Conservation (phyloP, 2,329 filamentous ascomycete species). For the Paraphoma sp. region DNA sequence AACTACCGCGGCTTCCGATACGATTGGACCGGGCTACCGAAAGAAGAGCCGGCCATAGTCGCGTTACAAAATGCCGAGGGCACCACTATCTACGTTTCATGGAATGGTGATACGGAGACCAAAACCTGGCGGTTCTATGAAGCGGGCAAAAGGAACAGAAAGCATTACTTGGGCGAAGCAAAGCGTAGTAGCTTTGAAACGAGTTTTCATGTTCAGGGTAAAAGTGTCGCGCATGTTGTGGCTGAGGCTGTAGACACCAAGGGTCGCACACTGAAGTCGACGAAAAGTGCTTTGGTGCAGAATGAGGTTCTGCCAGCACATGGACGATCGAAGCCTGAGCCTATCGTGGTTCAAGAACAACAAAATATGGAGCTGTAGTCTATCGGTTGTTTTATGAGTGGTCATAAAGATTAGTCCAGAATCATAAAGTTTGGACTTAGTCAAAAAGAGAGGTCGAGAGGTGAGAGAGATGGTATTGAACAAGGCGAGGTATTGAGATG, state of each 20-base stretch:
- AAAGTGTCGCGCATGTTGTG: conserved; percentile 12
- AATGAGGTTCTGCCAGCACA: background rate
- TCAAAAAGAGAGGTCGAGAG: too few relatives aligned
- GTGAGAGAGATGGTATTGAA: too few relatives aligned
- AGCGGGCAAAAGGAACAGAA: conserved; percentile 4
- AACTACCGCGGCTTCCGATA: conserved; percentile 49
- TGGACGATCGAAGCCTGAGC: too few relatives aligned
- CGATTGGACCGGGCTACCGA: conserved; percentile 31
- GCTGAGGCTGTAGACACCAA: conserved; percentile 21
- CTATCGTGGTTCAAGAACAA: too few relatives aligned
- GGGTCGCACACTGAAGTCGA: conserved; percentile 12
- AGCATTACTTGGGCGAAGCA: conserved; percentile 16
- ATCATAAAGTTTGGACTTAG: too few relatives aligned
- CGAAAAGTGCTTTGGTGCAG: background rate
- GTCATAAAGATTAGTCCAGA: too few relatives aligned
- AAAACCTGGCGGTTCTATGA: conserved; percentile 45
- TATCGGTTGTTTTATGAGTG: too few relatives aligned
- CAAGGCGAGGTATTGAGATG: too few relatives aligned
- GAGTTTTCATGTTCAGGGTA: conserved; percentile 8
- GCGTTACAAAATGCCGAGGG: conserved; percentile 26
- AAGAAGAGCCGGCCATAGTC: conserved; percentile 27
- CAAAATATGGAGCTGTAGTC: too few relatives aligned
- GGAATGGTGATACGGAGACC: conserved; percentile 40
- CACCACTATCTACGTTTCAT: conserved; percentile 28
- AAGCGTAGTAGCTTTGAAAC: conserved; percentile 23